Percentiles rank a stretch among this genome's conserved stretches.
Conservation (phyloP, 2,329 filamentous ascomycete species). For the Ustilaginoidea virens region DNA sequence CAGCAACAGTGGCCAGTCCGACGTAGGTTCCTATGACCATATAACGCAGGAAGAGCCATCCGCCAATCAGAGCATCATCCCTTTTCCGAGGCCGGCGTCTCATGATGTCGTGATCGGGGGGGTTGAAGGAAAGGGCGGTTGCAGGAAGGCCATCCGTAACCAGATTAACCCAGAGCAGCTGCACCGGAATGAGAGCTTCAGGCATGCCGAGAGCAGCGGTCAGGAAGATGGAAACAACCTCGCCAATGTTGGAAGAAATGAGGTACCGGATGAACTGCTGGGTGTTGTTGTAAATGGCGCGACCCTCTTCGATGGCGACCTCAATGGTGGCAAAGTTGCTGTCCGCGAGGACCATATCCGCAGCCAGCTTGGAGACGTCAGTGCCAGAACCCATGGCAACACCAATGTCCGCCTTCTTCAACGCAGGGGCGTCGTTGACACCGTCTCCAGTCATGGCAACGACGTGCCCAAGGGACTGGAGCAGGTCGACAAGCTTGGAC, state of each 20-base stretch:
- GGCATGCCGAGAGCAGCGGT: slow-evolving; percentile 95
- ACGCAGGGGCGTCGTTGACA: slow-evolving; percentile 91
- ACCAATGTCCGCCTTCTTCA: slow-evolving; percentile 98
- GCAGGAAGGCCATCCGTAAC: slow-evolving; percentile 95
- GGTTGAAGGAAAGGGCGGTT: slow-evolving; percentile 94
- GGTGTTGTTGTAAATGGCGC: slow-evolving; percentile 99
- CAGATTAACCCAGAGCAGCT: slow-evolving; percentile 96
- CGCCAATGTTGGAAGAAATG: slow-evolving; percentile 97
- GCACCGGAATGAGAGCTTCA: slow-evolving; percentile 90
- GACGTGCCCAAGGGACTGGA: slow-evolving; percentile 84
- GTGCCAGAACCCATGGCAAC: slow-evolving; percentile 98
- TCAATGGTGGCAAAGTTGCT: slow-evolving; percentile 99
- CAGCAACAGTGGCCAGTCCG: slow-evolving; percentile 83
- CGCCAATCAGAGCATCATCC: slow-evolving; percentile 80
- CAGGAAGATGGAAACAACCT: slow-evolving; percentile 97
- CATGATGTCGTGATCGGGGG: slow-evolving; percentile 98
- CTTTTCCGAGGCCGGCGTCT: slow-evolving; percentile 78
- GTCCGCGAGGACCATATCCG: slow-evolving; percentile 96
- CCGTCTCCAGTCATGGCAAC: slow-evolving; percentile 99
- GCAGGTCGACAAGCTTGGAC: slow-evolving; percentile 90
- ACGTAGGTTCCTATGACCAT: slow-evolving; percentile 94
- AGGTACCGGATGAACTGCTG: slow-evolving; percentile 99
- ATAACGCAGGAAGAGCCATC: slow-evolving; percentile 96
- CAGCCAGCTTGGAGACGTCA: slow-evolving; percentile 88
- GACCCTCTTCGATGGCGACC: slow-evolving; percentile 87